Base-by-base conservation (phyloP, 441 rosid genomes). In the Brassica balearica region DNA sequence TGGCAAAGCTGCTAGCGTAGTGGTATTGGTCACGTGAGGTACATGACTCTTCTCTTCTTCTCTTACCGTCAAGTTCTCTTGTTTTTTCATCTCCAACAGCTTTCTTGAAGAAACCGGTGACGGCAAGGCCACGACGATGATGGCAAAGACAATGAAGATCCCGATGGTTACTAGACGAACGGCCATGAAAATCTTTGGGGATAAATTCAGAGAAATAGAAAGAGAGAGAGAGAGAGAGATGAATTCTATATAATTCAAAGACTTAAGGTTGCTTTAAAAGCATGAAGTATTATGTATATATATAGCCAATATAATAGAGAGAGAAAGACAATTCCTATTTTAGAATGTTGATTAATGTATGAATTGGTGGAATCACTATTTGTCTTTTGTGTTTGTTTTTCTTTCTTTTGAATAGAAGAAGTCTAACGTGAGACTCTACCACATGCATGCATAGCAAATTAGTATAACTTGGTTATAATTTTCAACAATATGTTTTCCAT, bases 1-100 rank as follows among this genome's bases (percentile, higher is more conserved):
- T 11, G 94, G 92, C n/a, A 89, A 87, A 60, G 90, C 87, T 68
- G 79, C 80, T 10, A 84, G 83, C 25, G 82, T 58, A 78, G 84
- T 77, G 66, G 82, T 84, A 38, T 82, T 72, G n/a, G 81, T 75
- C 63, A 70, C 65, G 32, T 88, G 77, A 78, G 84, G 84, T n/a
- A 74, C 3, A 55, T 69, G 79, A 56, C 75, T 79, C 75, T 74
- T 79, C 12, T 74, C 63, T 74, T 74, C 79, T 43, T 63, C 72
- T 79, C 82, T 27, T 48, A 73, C 22, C 77, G 27, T 38, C 53
- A 51, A 55, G 72, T n/a, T 63, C 20, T 80, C 67, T 56, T 62
- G 73, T 11, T 65, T 56, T 71, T 72, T 73, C 17, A 53, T 60
- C 12, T 68, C 77, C 41, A 80, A 29, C 3, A 88, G 72, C 80